Percentiles rank a stretch among this genome's conserved stretches.
These are phyloP conservation scores for Neoboletus magnificus DNA, from an alignment of 768 basidiomycete species.

Conservation along the genomic window DNA sequence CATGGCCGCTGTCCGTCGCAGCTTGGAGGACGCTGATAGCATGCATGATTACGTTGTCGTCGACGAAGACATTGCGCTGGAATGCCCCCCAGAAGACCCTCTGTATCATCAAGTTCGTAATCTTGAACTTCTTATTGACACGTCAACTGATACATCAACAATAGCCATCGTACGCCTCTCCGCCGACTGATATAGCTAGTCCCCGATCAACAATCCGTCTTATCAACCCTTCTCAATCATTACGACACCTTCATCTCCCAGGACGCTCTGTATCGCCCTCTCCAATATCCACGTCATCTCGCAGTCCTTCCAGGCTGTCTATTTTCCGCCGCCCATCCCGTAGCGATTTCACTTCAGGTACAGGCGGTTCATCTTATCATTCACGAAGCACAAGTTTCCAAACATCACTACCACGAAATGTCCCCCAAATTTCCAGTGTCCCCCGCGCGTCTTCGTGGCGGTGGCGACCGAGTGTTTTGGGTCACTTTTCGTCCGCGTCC, in stretches of 20 bases:
- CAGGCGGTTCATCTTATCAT: conserved; percentile 36
- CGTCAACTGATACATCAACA: conserved; percentile 16
- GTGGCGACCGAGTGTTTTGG: conserved; percentile 66
- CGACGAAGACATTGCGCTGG: conserved; percentile 30
- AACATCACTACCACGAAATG: conserved; percentile 32
- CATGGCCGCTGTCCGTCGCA: conserved; percentile 26
- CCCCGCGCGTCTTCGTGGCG: conserved; percentile 34
- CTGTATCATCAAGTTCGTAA: conserved; percentile 26
- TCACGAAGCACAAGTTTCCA: conserved; percentile 50
- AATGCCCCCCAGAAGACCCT: conserved; percentile 21
- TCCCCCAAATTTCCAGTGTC: conserved; percentile 1
- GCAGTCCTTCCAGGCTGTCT: conserved; percentile 39
- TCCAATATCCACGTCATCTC: conserved; percentile 33
- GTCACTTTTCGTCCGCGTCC: conserved; percentile 55
- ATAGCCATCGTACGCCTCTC: conserved; percentile 23
- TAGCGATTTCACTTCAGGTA: conserved; percentile 26
- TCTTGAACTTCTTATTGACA: conserved; percentile 19
- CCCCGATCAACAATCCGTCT: conserved; percentile 34
- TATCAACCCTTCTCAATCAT: conserved; percentile 37
- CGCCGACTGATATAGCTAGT: conserved; percentile 25
- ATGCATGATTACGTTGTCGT: conserved; percentile 43
- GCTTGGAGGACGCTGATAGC: conserved; percentile 33
- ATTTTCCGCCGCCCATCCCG: conserved; percentile 39
- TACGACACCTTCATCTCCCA: conserved; percentile 43
- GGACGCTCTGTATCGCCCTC: conserved; percentile 41